Conservation (phyloP, 345 rosid genomes). For the Euphorbia pulcherrima region DNA sequence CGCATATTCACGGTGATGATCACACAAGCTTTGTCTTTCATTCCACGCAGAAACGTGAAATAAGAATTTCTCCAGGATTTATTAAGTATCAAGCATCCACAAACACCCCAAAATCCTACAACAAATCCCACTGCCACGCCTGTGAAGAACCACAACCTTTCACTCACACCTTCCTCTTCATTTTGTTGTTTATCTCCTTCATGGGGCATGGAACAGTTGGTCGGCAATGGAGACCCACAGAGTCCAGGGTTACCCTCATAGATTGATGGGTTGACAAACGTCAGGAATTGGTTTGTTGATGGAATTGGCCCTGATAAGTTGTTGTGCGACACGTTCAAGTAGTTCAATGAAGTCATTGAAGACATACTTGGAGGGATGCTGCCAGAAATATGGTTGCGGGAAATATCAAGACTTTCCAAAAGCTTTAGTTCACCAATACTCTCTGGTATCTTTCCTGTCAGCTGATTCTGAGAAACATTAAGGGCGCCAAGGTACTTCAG, state of each 20-base stretch:
- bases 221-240: background rate
- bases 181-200: background rate
- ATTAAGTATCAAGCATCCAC: background rate
- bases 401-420: constrained; percentile 14
- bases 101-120: background rate
- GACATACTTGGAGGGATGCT: constrained; percentile 14
- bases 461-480: constrained; percentile 11
- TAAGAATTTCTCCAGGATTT: background rate
- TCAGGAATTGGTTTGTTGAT: constrained; percentile 12
- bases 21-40: background rate
- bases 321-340: constrained; percentile 24
- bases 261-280: constrained; percentile 13
- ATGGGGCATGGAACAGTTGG: background rate
- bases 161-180: background rate
- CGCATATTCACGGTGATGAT: background rate
- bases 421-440: constrained; percentile 4
- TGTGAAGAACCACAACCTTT: background rate
- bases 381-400: constrained; percentile 20
- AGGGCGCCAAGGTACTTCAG: background rate
- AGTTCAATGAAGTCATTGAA: constrained; percentile 12
- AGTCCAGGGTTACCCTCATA: constrained; percentile 17
- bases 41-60: background rate
- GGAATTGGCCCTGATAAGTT: constrained; percentile 27
- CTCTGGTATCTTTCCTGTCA: constrained; percentile 9
- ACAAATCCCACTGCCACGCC: background rate